Evolutionary conservation across 78 protist genomes (phyloP), one percentile per base, ranked within the genome.

Genomic region (Pigoraptor vietnamica): DNA sequence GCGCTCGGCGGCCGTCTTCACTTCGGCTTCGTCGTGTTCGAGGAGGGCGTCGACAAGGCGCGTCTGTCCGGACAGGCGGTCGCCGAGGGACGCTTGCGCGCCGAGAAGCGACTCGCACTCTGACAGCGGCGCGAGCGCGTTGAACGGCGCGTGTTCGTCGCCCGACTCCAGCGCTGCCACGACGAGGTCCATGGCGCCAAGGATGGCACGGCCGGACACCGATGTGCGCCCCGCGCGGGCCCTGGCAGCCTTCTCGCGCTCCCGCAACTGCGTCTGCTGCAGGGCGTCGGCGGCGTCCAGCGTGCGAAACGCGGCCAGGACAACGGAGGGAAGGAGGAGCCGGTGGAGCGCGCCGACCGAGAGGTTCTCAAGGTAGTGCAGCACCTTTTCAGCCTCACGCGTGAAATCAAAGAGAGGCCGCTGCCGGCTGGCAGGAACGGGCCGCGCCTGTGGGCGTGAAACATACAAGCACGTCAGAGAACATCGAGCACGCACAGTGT

Each of bases 381-480:
- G 84, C 37, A 24, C 90, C 23, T 33, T n/a, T 23, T n/a, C 67
- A 23, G 90, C 93, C 37, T 91, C 55, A 23, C 24, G 35, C 10
- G 9, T 40, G 79, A 23, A 32, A 37, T 86, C 38, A 37, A 91
- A 86, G 34, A 91, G 82, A 0, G 93, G 86, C 55, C 81, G 86
- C n/a, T 91, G 93, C 36, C 23, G n/a, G 40, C 19, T 24, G 29
- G n/a, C 90, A 24, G 93, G 90, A 0, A 86, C 81, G 35, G 93
- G 48, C 79, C 2, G 39, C 29, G 93, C 83, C 39, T 24, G 67
- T 14, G 67, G 29, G 67, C 29, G 67, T 48, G 67, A n/a, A n/a
- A n/a, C n/a, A n/a, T n/a, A n/a, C n/a, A n/a, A n/a, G n/a, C n/a
- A n/a, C n/a, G n/a, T n/a, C n/a, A n/a, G n/a, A n/a, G n/a, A n/a